Base-by-base conservation (phyloP, 495 filamentous ascomycete species). In the Xylaria grammica region DNA sequence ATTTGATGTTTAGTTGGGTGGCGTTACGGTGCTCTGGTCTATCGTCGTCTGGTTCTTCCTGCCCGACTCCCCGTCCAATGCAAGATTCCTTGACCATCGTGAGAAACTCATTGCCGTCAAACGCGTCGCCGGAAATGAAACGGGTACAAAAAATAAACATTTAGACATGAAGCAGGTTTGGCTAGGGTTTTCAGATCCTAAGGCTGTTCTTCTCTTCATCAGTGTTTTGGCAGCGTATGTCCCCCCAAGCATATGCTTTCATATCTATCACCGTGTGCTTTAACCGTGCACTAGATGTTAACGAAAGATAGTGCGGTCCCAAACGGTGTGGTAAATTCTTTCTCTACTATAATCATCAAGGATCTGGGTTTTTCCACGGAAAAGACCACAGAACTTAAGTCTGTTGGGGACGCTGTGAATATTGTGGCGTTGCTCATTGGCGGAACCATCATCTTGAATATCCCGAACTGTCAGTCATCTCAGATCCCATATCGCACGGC, bases 91-190 rank as follows among this genome's bases (percentile, higher is more conserved):
- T 15, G 81, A 60, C 30, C 67, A 74, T 26, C 69, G 74, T 32
- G 76, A 86, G 64, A 78, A 81, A 4, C 74, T 77, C 11, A 74
- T 86, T 34, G 82, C 82, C 0, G 74, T 86, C 19, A 75, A 82
- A 58, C 75, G 83, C 20, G 62, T 86, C 4, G 67, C 80, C 17
- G 77, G 78, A 8, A 84, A 86, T 40, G 80, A 83, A 45, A 85
- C 84, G 0, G 84, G 84, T 32, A 77, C 85, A 9, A 83, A 86
- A 71, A 86, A 85, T 36, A 83, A 83, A 58, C 78, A 82, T 38
- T 70, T 74, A 50, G 42, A 62, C 17, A 60, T 40, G 49, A 63
- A 72, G 26, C 71, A 74, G 59, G 69, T 69, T 26, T 42, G 49
- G 46, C 26, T 63, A 4, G 61, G 29, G 5, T 63, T 63, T 24